phyloP scores from a whole-genome alignment of 805 yeast species.

The Wickerhamia fluorescens region DNA sequence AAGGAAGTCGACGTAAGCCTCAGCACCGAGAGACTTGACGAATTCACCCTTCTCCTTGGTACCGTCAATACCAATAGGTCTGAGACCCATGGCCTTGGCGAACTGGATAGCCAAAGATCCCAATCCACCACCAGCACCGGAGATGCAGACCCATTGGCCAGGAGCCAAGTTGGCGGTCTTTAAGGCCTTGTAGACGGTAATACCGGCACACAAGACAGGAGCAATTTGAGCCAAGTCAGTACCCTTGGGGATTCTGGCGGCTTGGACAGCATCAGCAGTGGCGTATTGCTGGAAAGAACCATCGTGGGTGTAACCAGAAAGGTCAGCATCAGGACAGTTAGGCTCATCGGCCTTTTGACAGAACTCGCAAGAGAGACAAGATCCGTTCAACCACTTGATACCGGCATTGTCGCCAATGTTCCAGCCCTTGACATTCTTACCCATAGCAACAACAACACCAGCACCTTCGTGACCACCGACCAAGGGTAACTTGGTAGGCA shows the following conservation, averaged over 20 bases:
- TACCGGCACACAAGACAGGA: slow-evolving; percentile 62
- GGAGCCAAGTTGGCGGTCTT: slow-evolving; percentile 50
- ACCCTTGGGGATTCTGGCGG: slow-evolving; percentile 50
- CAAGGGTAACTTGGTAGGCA: slow-evolving; percentile 37
- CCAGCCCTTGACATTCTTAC: slow-evolving; percentile 36
- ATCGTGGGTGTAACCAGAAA: slow-evolving; percentile 70
- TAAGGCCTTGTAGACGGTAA: slow-evolving; percentile 62
- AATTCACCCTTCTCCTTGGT: slow-evolving; percentile 58
- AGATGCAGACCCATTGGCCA: slow-evolving; percentile 69
- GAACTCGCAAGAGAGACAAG: slow-evolving; percentile 37
- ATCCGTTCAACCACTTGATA: slow-evolving; percentile 40
- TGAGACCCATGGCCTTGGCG: slow-evolving; percentile 67
- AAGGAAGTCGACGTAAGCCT: slow-evolving; percentile 19
- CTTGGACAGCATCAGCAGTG: slow-evolving; percentile 58
- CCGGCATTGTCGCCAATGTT: slow-evolving; percentile 39
- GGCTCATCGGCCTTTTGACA: slow-evolving; percentile 40
- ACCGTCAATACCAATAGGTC: slow-evolving; percentile 66
- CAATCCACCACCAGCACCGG: slow-evolving; percentile 81
- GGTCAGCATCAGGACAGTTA: slow-evolving; percentile 57
- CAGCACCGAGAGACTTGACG: slow-evolving; percentile 18
- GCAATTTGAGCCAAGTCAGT: slow-evolving; percentile 51
- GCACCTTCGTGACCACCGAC: slow-evolving; percentile 46
- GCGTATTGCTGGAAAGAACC: slow-evolving; percentile 65
- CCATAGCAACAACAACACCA: slow-evolving; percentile 40
- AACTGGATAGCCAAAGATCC: slow-evolving; percentile 72